Percentiles rank a stretch among this genome's conserved stretches.
Evolutionary conservation across 768 basidiomycete species (phyloP).

Genomic region (Rhizopogon salebrosus): DNA sequence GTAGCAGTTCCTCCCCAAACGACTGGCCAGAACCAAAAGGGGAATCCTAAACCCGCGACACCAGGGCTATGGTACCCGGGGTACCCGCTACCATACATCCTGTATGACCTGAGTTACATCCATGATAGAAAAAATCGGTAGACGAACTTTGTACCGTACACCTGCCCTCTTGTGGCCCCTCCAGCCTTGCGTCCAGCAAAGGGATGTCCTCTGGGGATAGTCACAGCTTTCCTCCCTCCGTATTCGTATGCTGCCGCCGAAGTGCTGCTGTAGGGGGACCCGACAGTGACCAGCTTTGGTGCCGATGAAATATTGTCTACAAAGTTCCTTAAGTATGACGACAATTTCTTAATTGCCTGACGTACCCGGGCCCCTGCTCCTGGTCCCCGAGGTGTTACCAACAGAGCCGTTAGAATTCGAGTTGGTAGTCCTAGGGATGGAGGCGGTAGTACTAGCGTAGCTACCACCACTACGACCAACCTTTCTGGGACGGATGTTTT

Average conservation of each 20-base stretch:
- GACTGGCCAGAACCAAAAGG: conserved; percentile 64
- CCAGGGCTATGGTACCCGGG: conserved; percentile 43
- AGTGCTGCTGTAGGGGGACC: conserved; percentile 18
- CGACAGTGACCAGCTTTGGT: conserved; percentile 13
- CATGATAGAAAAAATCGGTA: not conserved
- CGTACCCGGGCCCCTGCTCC: not conserved
- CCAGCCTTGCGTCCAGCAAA: conserved; percentile 47
- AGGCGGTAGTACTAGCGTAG: not conserved
- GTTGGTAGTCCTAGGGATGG: too few species aligned
- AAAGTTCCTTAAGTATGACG: not conserved
- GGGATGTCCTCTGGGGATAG: conserved; percentile 38
- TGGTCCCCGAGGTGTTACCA: conserved; percentile 2
- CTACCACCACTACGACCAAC: conserved; percentile 25
- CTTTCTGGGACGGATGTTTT: conserved; percentile 21
- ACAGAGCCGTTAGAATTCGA: too few species aligned
- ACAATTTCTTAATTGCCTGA: not conserved
- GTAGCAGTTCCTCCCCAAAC: conserved; percentile 36
- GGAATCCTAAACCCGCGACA: conserved; percentile 46
- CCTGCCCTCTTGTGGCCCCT: conserved; percentile 41
- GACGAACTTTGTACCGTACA: conserved; percentile 41
- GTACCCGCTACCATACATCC: conserved; percentile 60
- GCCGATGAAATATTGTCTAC: conserved; percentile 9
- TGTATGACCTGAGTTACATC: conserved; percentile 14
- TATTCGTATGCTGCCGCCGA: conserved; percentile 26
- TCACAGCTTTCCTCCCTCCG: conserved; percentile 25